Percentiles rank a stretch among this genome's conserved stretches.
These are phyloP conservation scores for Phylloporus scabripes DNA, from an alignment of 768 basidiomycete species.

Conservation along the genomic window DNA sequence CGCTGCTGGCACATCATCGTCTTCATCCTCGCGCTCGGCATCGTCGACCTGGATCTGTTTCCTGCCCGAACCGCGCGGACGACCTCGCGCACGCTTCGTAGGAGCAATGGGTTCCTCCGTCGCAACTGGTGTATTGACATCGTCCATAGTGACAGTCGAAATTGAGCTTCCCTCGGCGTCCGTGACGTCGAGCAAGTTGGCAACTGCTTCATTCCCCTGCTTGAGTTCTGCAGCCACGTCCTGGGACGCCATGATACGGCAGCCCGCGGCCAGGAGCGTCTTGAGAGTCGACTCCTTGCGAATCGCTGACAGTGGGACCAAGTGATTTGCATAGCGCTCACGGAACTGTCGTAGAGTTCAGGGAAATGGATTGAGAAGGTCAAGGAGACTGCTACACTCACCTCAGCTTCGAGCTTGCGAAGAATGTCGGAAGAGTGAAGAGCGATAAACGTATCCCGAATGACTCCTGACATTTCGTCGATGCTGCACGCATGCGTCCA, in stretches of 20 bases:
- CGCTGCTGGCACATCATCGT: slow-evolving; percentile 23
- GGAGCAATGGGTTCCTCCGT: not conserved
- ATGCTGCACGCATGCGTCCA: slow-evolving; percentile 93
- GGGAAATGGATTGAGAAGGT: not conserved
- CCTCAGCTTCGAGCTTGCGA: slow-evolving; percentile 65
- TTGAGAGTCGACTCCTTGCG: slow-evolving; percentile 34
- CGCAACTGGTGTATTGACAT: not conserved
- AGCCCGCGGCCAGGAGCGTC: slow-evolving; percentile 40
- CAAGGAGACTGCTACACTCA: slow-evolving; percentile 27
- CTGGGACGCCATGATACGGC: slow-evolving; percentile 37
- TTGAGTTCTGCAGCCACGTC: slow-evolving; percentile 33
- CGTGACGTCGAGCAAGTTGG: slow-evolving; percentile 34
- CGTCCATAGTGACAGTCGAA: slow-evolving; percentile 17
- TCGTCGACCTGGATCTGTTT: slow-evolving; percentile 14
- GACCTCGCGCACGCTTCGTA: slow-evolving; percentile 15
- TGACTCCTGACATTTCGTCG: slow-evolving; percentile 82
- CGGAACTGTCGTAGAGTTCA: slow-evolving; percentile 47
- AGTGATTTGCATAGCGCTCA: slow-evolving; percentile 70
- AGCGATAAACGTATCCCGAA: slow-evolving; percentile 90
- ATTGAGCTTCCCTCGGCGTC: slow-evolving; percentile 34
- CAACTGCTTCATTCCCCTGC: slow-evolving; percentile 20
- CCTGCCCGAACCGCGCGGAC: slow-evolving; percentile 17
- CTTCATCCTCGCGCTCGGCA: not conserved
- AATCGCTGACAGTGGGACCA: slow-evolving; percentile 53
- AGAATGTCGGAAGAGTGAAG: slow-evolving; percentile 88